phyloP scores from a whole-genome alignment of 1,284 basidiomycete genomes.

The Tilletia walkeri region DNA sequence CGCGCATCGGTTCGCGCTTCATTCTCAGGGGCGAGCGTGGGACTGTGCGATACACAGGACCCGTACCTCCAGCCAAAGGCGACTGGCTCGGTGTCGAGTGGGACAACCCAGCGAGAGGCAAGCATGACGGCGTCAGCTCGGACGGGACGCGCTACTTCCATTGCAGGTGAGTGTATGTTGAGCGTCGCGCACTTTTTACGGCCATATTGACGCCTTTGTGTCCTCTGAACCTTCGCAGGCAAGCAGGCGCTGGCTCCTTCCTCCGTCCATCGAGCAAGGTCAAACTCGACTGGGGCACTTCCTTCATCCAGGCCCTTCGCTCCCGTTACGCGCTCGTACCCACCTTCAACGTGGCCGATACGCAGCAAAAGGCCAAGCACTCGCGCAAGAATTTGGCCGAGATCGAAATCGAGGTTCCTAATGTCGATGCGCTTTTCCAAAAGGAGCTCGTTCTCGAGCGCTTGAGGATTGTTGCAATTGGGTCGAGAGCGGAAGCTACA shows the following conservation, averaged over 20 bases:
- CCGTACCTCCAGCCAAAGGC: slow-evolving; percentile 67
- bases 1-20: slow-evolving; percentile 33
- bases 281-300: slow-evolving; percentile 62
- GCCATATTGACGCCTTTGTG: background rate
- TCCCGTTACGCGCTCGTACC: slow-evolving; percentile 37
- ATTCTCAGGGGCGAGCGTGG: slow-evolving; percentile 35
- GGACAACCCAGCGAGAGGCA: slow-evolving; percentile 80
- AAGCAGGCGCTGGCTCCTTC: slow-evolving; percentile 40
- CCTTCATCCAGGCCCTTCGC: slow-evolving; percentile 72
- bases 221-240: background rate
- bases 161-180: slow-evolving; percentile 64
- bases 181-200: background rate
- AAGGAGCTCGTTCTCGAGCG: slow-evolving; percentile 69
- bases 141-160: slow-evolving; percentile 76
- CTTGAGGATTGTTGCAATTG: slow-evolving; percentile 74
- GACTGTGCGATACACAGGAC: slow-evolving; percentile 71
- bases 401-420: slow-evolving; percentile 83
- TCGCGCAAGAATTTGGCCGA: slow-evolving; percentile 37
- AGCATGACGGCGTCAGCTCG: slow-evolving; percentile 74
- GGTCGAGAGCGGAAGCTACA: slow-evolving; percentile 32
- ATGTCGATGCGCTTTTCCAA: slow-evolving; percentile 71
- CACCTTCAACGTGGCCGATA: background rate
- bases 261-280: slow-evolving; percentile 37
- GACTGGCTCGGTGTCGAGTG: slow-evolving; percentile 92
- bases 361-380: slow-evolving; percentile 62